These are phyloP conservation scores for Cyberlindnera misumaiensis DNA, from an alignment of 805 yeast genomes.

Conservation along the genomic window DNA sequence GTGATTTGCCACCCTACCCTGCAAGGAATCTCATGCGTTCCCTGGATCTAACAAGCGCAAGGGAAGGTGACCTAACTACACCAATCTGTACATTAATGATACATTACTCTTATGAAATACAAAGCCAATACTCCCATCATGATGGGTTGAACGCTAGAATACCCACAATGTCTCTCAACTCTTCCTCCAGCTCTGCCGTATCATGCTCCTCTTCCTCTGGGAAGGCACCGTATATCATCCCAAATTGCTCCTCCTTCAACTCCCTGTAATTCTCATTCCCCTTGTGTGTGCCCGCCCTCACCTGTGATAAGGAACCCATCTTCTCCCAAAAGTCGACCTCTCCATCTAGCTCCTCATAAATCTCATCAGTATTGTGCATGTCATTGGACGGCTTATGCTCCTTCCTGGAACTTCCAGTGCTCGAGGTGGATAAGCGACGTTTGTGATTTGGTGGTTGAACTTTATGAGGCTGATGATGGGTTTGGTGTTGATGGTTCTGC, in stretches of 20 bases:
- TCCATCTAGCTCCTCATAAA: conserved; percentile 47
- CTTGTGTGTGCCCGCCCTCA: conserved; percentile 2
- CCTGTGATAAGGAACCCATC: conserved; percentile 48
- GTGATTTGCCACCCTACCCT: conserved; percentile 14
- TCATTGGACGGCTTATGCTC: not conserved
- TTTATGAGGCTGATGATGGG: conserved; percentile 5
- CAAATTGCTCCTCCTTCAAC: conserved; percentile 1
- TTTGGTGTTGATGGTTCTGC: conserved; percentile 6
- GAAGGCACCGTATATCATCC: conserved; percentile 5
- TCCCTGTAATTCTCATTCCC: conserved; percentile 1
- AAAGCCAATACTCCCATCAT: conserved; percentile 2
- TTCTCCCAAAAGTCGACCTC: conserved; percentile 70
- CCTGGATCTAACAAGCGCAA: not conserved
- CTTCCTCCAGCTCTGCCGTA: conserved; percentile 20
- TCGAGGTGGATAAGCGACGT: conserved; percentile 16
- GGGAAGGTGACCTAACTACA: not conserved
- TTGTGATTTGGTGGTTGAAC: conserved; percentile 3
- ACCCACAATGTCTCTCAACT: conserved; percentile 15
- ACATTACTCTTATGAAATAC: not conserved
- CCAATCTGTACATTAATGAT: too few relatives aligned
- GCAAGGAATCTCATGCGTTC: not conserved
- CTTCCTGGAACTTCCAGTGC: conserved; percentile 14
- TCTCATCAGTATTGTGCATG: conserved; percentile 2
- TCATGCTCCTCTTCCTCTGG: conserved; percentile 18
- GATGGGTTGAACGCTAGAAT: conserved; percentile 22